A percentile compares a stretch with the other conserved stretches of the same genome.
Conservation (phyloP, 2,329 filamentous ascomycete species). For the Leptographium lundbergii region DNA sequence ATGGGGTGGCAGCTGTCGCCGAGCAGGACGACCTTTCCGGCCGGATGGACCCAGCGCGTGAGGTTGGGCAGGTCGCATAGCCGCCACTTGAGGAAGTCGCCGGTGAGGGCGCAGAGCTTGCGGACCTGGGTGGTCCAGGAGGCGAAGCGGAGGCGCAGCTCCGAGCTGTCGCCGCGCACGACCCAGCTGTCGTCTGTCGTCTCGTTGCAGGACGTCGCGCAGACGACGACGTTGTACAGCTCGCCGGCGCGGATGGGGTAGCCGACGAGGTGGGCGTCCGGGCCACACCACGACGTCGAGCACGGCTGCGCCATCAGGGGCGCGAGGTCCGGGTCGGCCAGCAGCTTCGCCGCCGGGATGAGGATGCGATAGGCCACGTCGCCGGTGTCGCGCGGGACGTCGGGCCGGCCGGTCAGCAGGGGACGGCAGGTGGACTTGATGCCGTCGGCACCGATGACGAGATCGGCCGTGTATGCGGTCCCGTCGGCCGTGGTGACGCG, state of each 20-base stretch:
- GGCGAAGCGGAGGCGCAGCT: slow-evolving; percentile 21
- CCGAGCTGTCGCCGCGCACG: slow-evolving; percentile 19
- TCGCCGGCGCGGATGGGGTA: slow-evolving; percentile 19
- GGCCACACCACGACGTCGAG: slow-evolving; percentile 20
- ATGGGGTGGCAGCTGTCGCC: slow-evolving; percentile 34
- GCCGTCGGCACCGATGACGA: slow-evolving; percentile 16
- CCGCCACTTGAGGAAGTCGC: slow-evolving; percentile 31
- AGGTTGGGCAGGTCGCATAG: slow-evolving; percentile 28
- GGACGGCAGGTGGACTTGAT: slow-evolving; percentile 16
- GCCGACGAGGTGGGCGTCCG: slow-evolving; percentile 19
- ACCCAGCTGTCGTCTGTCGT: slow-evolving; percentile 9
- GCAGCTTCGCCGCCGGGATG: slow-evolving; percentile 16
- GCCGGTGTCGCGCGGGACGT: slow-evolving; percentile 17
- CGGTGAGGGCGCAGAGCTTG: slow-evolving; percentile 22
- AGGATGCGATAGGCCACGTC: slow-evolving; percentile 22
- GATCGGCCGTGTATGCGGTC: slow-evolving; percentile 12
- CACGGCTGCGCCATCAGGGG: slow-evolving; percentile 16
- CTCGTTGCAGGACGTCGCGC: slow-evolving; percentile 11
- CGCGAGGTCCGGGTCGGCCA: slow-evolving; percentile 17
- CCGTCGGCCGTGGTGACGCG: slow-evolving; percentile 12
- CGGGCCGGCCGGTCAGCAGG: slow-evolving; percentile 15
- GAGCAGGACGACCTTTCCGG: slow-evolving; percentile 26
- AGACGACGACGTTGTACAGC: slow-evolving; percentile 21
- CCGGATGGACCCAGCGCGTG: slow-evolving; percentile 26
- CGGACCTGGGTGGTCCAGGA: slow-evolving; percentile 22